Percentiles rank a stretch among this genome's conserved stretches.
phyloP scores from a whole-genome alignment of 768 basidiomycete species.

The Boletus vinaceobasis region DNA sequence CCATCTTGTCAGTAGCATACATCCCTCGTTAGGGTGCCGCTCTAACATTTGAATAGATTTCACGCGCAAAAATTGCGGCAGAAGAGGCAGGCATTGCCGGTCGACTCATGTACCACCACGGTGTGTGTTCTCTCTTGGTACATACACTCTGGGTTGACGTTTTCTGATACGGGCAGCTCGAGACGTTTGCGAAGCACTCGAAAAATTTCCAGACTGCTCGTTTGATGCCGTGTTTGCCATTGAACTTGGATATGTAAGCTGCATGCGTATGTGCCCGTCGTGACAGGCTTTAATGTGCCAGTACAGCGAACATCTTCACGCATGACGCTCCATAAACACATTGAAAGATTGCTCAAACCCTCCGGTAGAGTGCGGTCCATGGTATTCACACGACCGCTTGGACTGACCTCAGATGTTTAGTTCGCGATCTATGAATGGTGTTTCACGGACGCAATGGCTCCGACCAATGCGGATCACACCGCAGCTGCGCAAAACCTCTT shows the following conservation, averaged over 20 bases:
- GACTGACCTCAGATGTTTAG: not conserved
- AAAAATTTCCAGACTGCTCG: not conserved
- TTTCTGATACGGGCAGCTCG: not conserved
- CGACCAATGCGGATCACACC: not conserved
- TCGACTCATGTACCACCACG: slow-evolving; percentile 1
- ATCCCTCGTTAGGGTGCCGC: not conserved
- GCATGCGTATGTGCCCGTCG: too few species aligned
- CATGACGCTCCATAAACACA: not conserved
- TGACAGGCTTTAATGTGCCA: not conserved
- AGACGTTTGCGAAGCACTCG: slow-evolving; percentile 1
- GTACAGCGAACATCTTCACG: not conserved
- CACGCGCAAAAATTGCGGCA: not conserved
- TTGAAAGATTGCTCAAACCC: slow-evolving; percentile 5
- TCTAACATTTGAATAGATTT: not conserved
- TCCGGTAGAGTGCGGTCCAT: not conserved
- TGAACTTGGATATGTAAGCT: slow-evolving; percentile 5
- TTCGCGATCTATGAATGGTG: slow-evolving; percentile 6
- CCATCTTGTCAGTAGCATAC: not conserved
- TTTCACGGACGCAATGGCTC: not conserved
- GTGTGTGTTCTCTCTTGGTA: not conserved
- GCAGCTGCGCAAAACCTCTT: not conserved
- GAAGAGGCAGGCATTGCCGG: not conserved
- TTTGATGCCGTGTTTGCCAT: slow-evolving; percentile 8
- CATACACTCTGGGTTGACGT: not conserved
- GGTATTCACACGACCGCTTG: too few species aligned